Evolutionary conservation across 108 stramenopile genomes (phyloP), one percentile per base, ranked within the genome.

Genomic region (Nitzschia sp.): DNA sequence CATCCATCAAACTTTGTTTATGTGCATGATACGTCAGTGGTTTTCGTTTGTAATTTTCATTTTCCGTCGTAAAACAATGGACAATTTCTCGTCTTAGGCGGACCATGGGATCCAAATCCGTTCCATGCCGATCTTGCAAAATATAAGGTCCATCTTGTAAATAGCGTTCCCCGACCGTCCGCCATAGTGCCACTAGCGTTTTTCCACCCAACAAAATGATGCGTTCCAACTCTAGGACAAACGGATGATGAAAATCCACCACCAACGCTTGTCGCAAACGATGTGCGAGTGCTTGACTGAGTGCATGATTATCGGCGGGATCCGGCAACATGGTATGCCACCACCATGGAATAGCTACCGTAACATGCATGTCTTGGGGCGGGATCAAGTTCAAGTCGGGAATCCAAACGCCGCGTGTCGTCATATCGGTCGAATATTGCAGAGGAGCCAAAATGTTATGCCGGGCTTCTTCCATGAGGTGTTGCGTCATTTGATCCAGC

Each of bases 281-380:
- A 18, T 47, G 27, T 18, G 74, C 80, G 29, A 85, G 46, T 0
- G 64, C 64, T 55, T 73, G 61, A 24, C 75, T 66, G 27, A 85
- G 45, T 34, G 79, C 71, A n/a, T 72, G 26, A 59, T 85, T 82
- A 5, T 75, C 78, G 24, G 53, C 46, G 18, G 65, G 66, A 9
- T 42, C 38, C 21, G 49, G 49, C 21, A 51, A 19, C 42, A 85
- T 82, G 13, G 81, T 82, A 59, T 85, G 84, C 84, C 84, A 85
- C 81, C 81, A 85, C 84, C 84, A 85, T 23, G 84, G 84, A 45
- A 75, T 69, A 1, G 84, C 84, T 4, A 85, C 62, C 26, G 84
- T 77, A 2, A 82, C 76, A 46, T 85, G 84, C 84, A 85, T 69
- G 58, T 85, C 79, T 51, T 45, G 49, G 25, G 71, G 46, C 25